Evolutionary conservation across 495 filamentous ascomycete species (phyloP), one percentile per base, ranked within the genome.

Genomic region (Aspergillus mulundensis): DNA sequence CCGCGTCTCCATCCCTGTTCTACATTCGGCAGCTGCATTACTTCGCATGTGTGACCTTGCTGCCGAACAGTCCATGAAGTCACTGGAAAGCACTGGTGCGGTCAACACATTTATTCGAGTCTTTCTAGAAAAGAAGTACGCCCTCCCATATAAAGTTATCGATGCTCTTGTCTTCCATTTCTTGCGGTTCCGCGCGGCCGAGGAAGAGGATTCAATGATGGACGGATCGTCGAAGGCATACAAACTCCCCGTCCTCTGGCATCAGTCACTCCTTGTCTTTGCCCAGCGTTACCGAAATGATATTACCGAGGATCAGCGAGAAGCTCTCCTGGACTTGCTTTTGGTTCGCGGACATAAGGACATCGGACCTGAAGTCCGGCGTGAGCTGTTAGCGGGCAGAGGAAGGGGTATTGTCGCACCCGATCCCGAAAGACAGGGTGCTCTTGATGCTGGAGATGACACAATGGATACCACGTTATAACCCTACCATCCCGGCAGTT

Each of bases 151-250:
- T 75, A 91, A 95, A 70, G 93, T 95, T 21, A 84, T 98, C 18
- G 94, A 98, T 62, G 86, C 91, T 20, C 77, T 97, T 6, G 95
- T 97, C 15, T 97, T 97, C 73, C 92, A 97, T 71, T 98, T 97
- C 69, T 70, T 96, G 59, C 86, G 94, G 16, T 97, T 97, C 74
- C 83, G 88, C 34, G 83, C 77, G 28, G 74, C 74, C 3, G 77
- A 73, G 36, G 66, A 64, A 4, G 80, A 82, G 56, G 75, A 77
- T 46, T 64, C 77, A 16, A 72, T 73, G 30, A 75, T 61, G 46
- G 73, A 73, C 23, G 80, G 61, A 28, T 48, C 71, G 21, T 71
- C 76, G 14, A 82, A 80, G 57, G 76, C 75, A 7, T 76, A 77
- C 41, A 86, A 81, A 67, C 70, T 95, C 38, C 91, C 91, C 0